A percentile compares a stretch with the other conserved stretches of the same genome.
phyloP scores from a whole-genome alignment of 306 rosid species.

The Luffa aegyptiaca region DNA sequence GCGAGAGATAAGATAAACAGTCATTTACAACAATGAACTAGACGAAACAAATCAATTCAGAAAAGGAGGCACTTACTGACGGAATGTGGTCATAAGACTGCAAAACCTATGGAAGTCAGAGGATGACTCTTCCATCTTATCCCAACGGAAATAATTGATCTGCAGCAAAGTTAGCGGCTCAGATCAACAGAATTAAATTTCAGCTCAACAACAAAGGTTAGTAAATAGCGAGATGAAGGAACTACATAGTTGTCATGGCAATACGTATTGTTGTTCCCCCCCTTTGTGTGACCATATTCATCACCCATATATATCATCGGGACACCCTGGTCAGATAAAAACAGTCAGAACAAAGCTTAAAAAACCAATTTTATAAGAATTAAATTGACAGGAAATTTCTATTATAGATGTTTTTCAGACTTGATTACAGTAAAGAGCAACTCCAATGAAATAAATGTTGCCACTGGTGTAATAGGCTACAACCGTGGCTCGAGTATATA shows the following conservation, averaged over 20 bases:
- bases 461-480: neutral
- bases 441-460: neutral
- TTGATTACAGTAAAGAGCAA: neutral
- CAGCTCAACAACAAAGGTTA: neutral
- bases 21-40: neutral
- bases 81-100: constrained; percentile 65
- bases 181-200: neutral
- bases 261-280: constrained; percentile 95
- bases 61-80: constrained; percentile 36
- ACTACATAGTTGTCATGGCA: constrained; percentile 89
- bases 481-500: neutral
- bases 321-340: constrained; percentile 60
- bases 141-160: constrained; percentile 91
- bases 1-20: neutral
- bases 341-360: neutral
- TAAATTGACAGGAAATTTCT: neutral
- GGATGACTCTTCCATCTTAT: constrained; percentile 66
- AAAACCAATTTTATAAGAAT: neutral
- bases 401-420: neutral
- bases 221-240: constrained; percentile 18
- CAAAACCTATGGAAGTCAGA: constrained; percentile 81
- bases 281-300: constrained; percentile 96
- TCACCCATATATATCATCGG: constrained; percentile 95
- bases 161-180: constrained; percentile 26
- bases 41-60: neutral